A percentile compares a stretch with the other conserved stretches of the same genome.
phyloP scores from a whole-genome alignment of 495 filamentous ascomycete genomes.

The Neurospora sp. region DNA sequence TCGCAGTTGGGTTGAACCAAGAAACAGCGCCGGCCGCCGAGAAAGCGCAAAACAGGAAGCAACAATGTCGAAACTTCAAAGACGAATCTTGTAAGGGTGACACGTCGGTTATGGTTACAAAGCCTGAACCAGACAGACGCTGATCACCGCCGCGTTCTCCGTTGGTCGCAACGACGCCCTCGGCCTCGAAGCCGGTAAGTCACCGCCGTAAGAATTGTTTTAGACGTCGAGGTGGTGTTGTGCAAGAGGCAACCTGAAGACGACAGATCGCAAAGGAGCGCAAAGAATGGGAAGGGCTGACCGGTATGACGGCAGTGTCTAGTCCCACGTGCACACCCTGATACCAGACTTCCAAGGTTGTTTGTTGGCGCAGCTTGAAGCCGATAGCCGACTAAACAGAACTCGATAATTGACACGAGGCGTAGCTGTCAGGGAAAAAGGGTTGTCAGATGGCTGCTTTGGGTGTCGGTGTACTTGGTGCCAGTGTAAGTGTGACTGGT shows the following conservation, averaged over 20 bases:
- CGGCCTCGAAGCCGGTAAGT: neutral
- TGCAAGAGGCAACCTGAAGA: neutral
- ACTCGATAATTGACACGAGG: neutral
- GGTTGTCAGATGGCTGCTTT: neutral
- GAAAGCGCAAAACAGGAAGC: neutral
- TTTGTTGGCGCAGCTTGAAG: neutral
- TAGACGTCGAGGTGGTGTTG: neutral
- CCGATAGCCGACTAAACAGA: neutral
- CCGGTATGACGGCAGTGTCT: neutral
- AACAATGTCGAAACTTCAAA: neutral
- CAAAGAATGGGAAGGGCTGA: neutral
- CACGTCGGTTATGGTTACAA: neutral
- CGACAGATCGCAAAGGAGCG: neutral
- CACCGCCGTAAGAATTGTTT: neutral
- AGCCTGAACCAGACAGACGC: neutral
- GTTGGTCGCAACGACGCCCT: neutral
- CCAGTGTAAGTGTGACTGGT: neutral
- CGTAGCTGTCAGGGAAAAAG: neutral
- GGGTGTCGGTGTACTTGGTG: neutral
- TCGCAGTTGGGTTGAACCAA: neutral
- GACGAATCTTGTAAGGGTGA: neutral
- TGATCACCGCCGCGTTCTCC: neutral
- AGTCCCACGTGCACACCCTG: neutral
- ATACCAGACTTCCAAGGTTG: neutral
- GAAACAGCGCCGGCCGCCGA: neutral